Percentiles rank a stretch among this genome's conserved stretches.
These are phyloP conservation scores for Trichosporon ovoides DNA, from an alignment of 1,284 basidiomycete species.

Conservation along the genomic window DNA sequence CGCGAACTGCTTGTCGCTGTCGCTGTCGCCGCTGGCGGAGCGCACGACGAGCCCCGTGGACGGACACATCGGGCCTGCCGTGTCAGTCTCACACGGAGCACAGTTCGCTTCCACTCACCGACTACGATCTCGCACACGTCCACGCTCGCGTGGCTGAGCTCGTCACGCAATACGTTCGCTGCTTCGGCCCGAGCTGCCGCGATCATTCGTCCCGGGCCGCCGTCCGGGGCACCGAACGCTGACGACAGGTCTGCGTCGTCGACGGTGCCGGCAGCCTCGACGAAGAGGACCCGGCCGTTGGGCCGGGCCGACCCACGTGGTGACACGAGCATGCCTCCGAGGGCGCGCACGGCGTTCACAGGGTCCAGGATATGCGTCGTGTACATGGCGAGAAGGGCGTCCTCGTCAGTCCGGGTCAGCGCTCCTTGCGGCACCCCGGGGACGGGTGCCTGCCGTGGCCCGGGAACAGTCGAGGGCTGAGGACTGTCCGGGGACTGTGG, in stretches of 20 bases:
- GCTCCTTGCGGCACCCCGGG: slow-evolving; percentile 13
- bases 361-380: slow-evolving; percentile 38
- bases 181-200: slow-evolving; percentile 29
- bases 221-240: not conserved
- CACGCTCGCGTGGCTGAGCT: slow-evolving; percentile 30
- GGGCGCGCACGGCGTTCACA: slow-evolving; percentile 32
- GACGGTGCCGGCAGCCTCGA: slow-evolving; percentile 34
- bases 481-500: not conserved
- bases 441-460: slow-evolving; percentile 2
- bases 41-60: slow-evolving; percentile 14
- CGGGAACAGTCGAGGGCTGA: not conserved
- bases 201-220: slow-evolving; percentile 25
- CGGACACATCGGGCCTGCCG: slow-evolving; percentile 25
- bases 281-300: slow-evolving; percentile 34
- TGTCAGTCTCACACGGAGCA: not conserved
- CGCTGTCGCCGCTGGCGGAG: slow-evolving; percentile 27
- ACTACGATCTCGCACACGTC: slow-evolving; percentile 42
- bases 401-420: slow-evolving; percentile 30
- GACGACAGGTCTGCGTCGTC: slow-evolving; percentile 13
- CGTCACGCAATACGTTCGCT: slow-evolving; percentile 27
- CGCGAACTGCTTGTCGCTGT: slow-evolving; percentile 14
- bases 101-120: slow-evolving; percentile 25
- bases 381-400: slow-evolving; percentile 33
- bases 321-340: slow-evolving; percentile 31
- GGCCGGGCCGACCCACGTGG: slow-evolving; percentile 10